Evolutionary conservation across 1,284 basidiomycete species (phyloP), one percentile per base, ranked within the genome.

Genomic region (Moesziomyces parantarcticus): DNA sequence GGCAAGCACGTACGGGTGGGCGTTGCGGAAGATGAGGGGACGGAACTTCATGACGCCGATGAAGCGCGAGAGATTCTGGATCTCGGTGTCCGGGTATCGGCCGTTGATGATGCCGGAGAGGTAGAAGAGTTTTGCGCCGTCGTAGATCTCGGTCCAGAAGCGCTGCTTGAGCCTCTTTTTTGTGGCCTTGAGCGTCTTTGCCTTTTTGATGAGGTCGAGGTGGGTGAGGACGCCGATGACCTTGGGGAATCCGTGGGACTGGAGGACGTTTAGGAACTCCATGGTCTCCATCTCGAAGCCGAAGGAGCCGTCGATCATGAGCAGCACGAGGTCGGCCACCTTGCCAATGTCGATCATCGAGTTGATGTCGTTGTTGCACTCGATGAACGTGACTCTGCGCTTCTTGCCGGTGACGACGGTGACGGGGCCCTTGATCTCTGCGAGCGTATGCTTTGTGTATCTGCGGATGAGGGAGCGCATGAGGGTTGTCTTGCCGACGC

Each of bases 261-360:
- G 95, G 26, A 99, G 89, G 69, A 98, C 90, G 77, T 98, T 99
- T 64, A 99, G 89, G 72, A 98, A 98, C 85, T 99, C 96, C 82
- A 99, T 99, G 0, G 94, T 96, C 90, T 99, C 97, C 97, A 99
- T 99, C 86, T 99, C 96, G 78, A 99, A 97, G 1, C 96, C 96
- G 84, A 96, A 98, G 42, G 92, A 94, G 4, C 93, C 96, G 81
- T 99, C 97, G 76, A 99, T 92, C 93, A 98, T 95, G 72, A 99
- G 89, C 45, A 99, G 87, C 3, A 99, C 92, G 48, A 99, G 87
- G 85, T 99, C 97, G 6, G 93, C 96, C 63, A 99, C 90, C 85
- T 99, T 99, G 61, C 91, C 95, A 77, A 97, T 88, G 87, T 99
- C 97, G 70, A 99, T 92, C 95, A 98, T 98, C 49, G 93, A 92